Percentiles rank a stretch among this genome's conserved stretches.
phyloP scores from a whole-genome alignment of 2,329 filamentous ascomycete genomes.

The Alternaria brassicicola region DNA sequence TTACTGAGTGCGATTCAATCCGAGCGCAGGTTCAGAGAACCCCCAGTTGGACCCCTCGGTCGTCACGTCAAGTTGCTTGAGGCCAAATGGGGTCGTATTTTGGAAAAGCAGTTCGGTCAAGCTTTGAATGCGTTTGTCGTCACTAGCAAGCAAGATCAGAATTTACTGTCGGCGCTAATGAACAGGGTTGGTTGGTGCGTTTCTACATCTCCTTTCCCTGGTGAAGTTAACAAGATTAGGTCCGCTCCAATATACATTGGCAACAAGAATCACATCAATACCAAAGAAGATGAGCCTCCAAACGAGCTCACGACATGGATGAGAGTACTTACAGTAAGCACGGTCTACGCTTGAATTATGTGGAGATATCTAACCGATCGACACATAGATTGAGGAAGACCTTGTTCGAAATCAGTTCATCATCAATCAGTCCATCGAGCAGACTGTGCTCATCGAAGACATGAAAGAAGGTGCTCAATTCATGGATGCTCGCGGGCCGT shows the following conservation, averaged over 20 bases:
- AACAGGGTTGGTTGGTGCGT: constrained; percentile 37
- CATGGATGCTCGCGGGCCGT: constrained; percentile 64
- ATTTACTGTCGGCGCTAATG: constrained; percentile 71
- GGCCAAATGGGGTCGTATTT: constrained; percentile 79
- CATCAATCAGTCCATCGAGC: constrained; percentile 82
- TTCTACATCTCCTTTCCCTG: neutral
- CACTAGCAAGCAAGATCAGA: constrained; percentile 75
- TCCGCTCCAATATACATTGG: constrained; percentile 69
- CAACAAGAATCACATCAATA: constrained; percentile 62
- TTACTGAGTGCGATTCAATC: constrained; percentile 72
- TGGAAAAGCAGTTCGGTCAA: constrained; percentile 78
- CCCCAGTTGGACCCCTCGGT: constrained; percentile 84
- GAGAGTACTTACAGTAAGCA: constrained; percentile 69
- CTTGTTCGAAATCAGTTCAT: constrained; percentile 81
- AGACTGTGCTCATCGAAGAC: constrained; percentile 76
- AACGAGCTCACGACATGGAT: constrained; percentile 75
- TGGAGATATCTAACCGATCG: constrained; percentile 16
- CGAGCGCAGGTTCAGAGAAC: constrained; percentile 71
- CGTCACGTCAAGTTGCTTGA: constrained; percentile 76
- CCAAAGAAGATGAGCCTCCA: constrained; percentile 74
- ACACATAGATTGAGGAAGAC: constrained; percentile 72
- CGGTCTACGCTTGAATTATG: neutral
- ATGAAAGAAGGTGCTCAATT: constrained; percentile 69
- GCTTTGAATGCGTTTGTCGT: constrained; percentile 81
- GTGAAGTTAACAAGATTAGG: constrained; percentile 33